Evolutionary conservation across 179 eudicot species (phyloP).

Genomic region (Vitellaria paradoxa): DNA sequence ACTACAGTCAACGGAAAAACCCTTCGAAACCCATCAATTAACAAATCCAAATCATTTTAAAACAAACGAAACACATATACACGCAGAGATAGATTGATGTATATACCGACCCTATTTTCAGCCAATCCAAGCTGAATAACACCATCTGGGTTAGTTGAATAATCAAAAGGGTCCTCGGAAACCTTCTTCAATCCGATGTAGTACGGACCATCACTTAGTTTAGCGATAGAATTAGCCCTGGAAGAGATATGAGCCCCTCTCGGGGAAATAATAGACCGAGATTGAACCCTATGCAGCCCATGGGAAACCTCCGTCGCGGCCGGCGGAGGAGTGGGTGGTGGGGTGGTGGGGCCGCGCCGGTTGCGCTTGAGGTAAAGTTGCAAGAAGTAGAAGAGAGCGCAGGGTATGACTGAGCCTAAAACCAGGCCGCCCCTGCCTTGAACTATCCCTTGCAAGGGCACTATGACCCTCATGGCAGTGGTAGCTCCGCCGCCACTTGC

Average conservation of each 20-base stretch:
- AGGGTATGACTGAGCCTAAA: conserved; percentile 75
- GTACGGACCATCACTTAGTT: conserved; percentile 45
- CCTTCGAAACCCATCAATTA: conserved; percentile 3
- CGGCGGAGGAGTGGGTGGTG: conserved; percentile 24
- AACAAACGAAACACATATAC: conserved; percentile 2
- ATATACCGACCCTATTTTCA: conserved; percentile 50
- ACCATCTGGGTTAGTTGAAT: conserved; percentile 49
- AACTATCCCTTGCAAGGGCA: conserved; percentile 86
- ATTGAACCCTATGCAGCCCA: conserved; percentile 48
- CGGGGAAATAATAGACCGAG: conserved; percentile 55
- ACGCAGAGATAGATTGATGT: background rate
- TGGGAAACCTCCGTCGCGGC: conserved; percentile 21
- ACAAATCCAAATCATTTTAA: background rate
- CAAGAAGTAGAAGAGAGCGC: conserved; percentile 77
- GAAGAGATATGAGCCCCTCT: conserved; percentile 54
- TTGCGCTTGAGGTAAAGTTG: conserved; percentile 67
- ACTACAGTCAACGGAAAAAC: conserved; percentile 39
- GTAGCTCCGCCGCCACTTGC: conserved; percentile 28
- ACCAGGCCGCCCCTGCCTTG: conserved; percentile 82
- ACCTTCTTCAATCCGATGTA: conserved; percentile 56
- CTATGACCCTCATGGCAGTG: conserved; percentile 79
- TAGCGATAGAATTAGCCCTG: conserved; percentile 45
- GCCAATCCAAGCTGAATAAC: conserved; percentile 72
- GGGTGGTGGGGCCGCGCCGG: conserved; percentile 21
- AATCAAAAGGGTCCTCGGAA: conserved; percentile 60